phyloP scores from a whole-genome alignment of 768 basidiomycete species.

The Rhodotorula diobovata region DNA sequence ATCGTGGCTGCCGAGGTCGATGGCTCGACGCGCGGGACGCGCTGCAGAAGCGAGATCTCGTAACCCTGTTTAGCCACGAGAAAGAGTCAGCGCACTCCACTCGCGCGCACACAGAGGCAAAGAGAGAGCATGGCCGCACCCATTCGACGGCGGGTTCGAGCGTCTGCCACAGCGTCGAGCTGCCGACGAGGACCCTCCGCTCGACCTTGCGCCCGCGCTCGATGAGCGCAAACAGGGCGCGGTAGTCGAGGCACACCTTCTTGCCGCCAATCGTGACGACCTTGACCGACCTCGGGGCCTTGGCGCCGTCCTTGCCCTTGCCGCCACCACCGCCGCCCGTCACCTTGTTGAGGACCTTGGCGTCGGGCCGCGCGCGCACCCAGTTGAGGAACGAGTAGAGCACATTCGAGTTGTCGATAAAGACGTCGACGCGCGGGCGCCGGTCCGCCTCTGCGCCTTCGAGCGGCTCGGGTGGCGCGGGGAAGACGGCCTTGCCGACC shows the following conservation, averaged over 20 bases:
- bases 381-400: slow-evolving; percentile 40
- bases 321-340: neutral
- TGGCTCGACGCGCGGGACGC: slow-evolving; percentile 29
- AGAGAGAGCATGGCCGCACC: slow-evolving; percentile 66
- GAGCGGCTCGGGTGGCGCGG: slow-evolving; percentile 19
- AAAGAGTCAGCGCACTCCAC: too few relatives aligned
- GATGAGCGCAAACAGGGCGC: slow-evolving; percentile 68
- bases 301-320: neutral
- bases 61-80: slow-evolving; percentile 33
- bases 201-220: slow-evolving; percentile 74
- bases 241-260: slow-evolving; percentile 62
- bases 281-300: slow-evolving; percentile 19
- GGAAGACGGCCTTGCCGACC: slow-evolving; percentile 28
- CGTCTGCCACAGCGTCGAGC: slow-evolving; percentile 77
- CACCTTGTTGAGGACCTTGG: slow-evolving; percentile 12
- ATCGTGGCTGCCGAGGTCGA: neutral
- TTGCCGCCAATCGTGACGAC: slow-evolving; percentile 29
- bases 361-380: slow-evolving; percentile 32
- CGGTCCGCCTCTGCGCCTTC: slow-evolving; percentile 2
- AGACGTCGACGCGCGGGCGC: slow-evolving; percentile 34
- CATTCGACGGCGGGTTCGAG: slow-evolving; percentile 67
- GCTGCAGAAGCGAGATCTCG: slow-evolving; percentile 38
- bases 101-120: slow-evolving; percentile 58
- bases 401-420: slow-evolving; percentile 40
- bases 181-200: slow-evolving; percentile 70